phyloP scores from a whole-genome alignment of 345 rosid genomes.

The Pelargonium nanum region DNA sequence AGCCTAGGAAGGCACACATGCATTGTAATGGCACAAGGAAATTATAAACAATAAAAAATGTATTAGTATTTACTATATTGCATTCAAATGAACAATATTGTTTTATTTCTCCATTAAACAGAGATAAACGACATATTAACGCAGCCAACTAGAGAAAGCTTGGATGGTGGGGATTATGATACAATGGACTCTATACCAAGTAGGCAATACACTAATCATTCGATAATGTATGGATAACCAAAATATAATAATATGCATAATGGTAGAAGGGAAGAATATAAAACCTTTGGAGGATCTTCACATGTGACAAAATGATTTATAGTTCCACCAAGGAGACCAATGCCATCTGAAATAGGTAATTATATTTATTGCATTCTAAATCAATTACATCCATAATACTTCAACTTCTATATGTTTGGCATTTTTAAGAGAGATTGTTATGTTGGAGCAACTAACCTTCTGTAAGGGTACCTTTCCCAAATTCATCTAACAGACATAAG shows the following conservation, averaged over 20 bases:
- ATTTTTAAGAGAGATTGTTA: conserved; percentile 1
- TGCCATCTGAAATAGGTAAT: conserved; percentile 54
- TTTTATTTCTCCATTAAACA: background rate
- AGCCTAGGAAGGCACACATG: too few relatives aligned
- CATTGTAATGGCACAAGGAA: too few relatives aligned
- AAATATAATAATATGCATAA: background rate
- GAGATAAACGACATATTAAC: background rate
- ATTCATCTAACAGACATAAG: conserved; percentile 85
- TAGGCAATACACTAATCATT: background rate
- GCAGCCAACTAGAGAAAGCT: background rate
- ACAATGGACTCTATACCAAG: background rate
- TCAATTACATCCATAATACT: background rate
- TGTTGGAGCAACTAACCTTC: conserved; percentile 48
- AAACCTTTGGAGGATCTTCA: conserved; percentile 83
- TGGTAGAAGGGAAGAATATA: conserved; percentile 3
- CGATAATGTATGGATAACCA: background rate
- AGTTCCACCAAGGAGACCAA: conserved; percentile 95
- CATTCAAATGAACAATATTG: background rate
- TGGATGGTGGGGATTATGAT: background rate
- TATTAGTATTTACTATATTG: too few relatives aligned
- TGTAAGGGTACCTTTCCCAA: conserved; percentile 98
- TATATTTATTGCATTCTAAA: background rate
- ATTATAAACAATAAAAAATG: too few relatives aligned
- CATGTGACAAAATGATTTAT: conserved; percentile 52
- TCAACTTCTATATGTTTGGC: background rate